Conservation (phyloP, 208 protist genomes). For the Leishmania lainsoni region DNA sequence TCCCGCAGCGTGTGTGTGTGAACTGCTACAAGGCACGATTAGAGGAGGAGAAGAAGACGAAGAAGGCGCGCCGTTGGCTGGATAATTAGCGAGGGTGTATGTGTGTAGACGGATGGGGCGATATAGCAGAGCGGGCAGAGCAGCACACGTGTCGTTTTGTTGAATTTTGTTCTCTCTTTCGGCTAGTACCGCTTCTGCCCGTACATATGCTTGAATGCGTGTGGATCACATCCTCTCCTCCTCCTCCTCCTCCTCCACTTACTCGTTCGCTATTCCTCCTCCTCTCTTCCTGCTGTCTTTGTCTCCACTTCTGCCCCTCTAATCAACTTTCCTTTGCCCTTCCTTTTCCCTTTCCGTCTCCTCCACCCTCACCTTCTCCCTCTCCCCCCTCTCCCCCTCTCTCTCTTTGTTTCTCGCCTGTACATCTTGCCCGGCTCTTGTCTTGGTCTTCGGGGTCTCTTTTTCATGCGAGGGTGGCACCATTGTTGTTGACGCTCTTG, state of each 20-base stretch:
- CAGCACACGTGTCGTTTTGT: not conserved
- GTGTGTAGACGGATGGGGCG: not conserved
- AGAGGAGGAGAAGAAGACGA: conserved; percentile 33
- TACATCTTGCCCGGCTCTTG: not conserved
- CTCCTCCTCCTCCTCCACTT: not conserved
- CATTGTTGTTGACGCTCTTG: not conserved
- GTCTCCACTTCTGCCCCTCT: not conserved
- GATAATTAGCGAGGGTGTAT: not conserved
- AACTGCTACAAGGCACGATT: conserved; percentile 52
- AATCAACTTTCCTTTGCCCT: not conserved
- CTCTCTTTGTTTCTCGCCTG: no score
- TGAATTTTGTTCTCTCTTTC: not conserved
- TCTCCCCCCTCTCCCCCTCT: not conserved
- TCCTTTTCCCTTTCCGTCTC: not conserved
- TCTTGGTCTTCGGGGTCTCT: not conserved
- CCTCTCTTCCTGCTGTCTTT: conserved; percentile 10
- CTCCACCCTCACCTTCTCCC: no score
- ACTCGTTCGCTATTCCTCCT: conserved; percentile 5
- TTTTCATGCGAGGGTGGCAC: not conserved
- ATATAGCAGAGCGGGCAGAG: not conserved
- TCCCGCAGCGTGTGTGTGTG: conserved; percentile 63
- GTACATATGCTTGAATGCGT: not conserved
- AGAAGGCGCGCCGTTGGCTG: conserved; percentile 18
- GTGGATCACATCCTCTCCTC: not conserved
- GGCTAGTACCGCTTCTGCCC: not conserved